Evolutionary conservation across 2,329 filamentous ascomycete genomes (phyloP), one percentile per base, ranked within the genome.

Genomic region (Talaromyces pinophilus): DNA sequence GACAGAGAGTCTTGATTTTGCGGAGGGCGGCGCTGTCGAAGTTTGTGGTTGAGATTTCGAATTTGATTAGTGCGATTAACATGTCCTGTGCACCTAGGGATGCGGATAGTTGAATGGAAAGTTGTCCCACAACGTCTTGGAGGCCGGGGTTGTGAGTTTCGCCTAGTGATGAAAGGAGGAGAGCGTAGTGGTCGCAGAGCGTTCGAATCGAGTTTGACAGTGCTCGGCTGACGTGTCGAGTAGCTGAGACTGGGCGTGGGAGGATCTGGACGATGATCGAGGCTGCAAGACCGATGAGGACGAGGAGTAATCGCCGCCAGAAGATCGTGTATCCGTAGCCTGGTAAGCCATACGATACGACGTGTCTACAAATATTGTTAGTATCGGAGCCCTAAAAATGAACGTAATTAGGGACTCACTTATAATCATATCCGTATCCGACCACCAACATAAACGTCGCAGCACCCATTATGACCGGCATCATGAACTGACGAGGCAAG

Each of bases 141-240:
- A 70, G 69, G 57, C 71, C 71, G 38, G 74, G 67, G 35, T 67
- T 63, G 3, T 69, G 66, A 6, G 71, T 62, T 1, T 76, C 74
- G 4, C 74, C 76, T 80, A 82, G 83, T 65, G 80, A 78, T 0
- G 82, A 83, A 0, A 85, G 69, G 0, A 84, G 69, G 0, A 85
- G 75, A 0, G 83, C 82, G 64, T 85, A 85, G 68, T 84, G 83
- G 65, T 84, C 81, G 0, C 80, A 80, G 0, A 85, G 67, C 0
- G 77, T 76, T 10, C 80, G 77, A 1, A 85, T 71, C 0, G 76
- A 72, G 48, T 81, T 79, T 0, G 83, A 81, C 0, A 85, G 77
- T 0, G 80, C 78, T 46, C 81, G 81, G 69, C 78, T 77, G 46
- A 83, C 75, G 64, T 84, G 81, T 0, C 72, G 75, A 0, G 81